These are phyloP conservation scores for Penicillium soppii DNA, from an alignment of 495 filamentous ascomycete genomes.

Conservation along the genomic window DNA sequence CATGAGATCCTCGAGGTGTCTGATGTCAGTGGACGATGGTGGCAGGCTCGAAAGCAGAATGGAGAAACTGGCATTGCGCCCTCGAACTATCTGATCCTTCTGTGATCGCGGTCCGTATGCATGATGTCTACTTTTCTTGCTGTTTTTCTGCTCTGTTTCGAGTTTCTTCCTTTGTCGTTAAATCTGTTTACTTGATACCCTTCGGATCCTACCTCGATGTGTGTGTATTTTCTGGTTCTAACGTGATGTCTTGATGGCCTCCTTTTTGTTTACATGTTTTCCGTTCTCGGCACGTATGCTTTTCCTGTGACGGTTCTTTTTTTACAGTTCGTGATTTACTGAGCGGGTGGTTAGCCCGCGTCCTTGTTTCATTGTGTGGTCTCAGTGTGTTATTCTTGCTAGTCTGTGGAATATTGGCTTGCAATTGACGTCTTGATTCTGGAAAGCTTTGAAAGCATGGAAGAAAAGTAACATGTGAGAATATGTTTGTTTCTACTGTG, in stretches of 20 bases:
- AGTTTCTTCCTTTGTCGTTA: slow-evolving; percentile 32
- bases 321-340: slow-evolving; percentile 8
- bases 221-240: slow-evolving; percentile 36
- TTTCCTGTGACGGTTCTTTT: slow-evolving; percentile 16
- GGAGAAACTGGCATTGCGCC: slow-evolving; percentile 97
- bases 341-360: slow-evolving; percentile 15
- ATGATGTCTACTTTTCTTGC: slow-evolving; percentile 21
- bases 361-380: slow-evolving; percentile 10
- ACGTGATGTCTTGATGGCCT: slow-evolving; percentile 49
- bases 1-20: slow-evolving; percentile 96
- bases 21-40: slow-evolving; percentile 96
- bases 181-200: slow-evolving; percentile 47
- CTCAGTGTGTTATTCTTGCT: too few relatives aligned
- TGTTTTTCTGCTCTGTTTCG: slow-evolving; percentile 14
- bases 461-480: too few relatives aligned
- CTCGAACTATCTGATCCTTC: slow-evolving; percentile 94
- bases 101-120: slow-evolving; percentile 55
- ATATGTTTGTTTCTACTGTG: too few relatives aligned
- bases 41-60: slow-evolving; percentile 93
- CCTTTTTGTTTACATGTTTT: slow-evolving; percentile 18
- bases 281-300: slow-evolving; percentile 17
- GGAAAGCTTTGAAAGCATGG: too few relatives aligned
- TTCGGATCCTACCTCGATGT: slow-evolving; percentile 43
- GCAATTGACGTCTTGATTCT: too few relatives aligned
- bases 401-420: too few relatives aligned